These are phyloP conservation scores for Globisporangium ultimum DNA, from an alignment of 352 stramenopile species.

Conservation along the genomic window DNA sequence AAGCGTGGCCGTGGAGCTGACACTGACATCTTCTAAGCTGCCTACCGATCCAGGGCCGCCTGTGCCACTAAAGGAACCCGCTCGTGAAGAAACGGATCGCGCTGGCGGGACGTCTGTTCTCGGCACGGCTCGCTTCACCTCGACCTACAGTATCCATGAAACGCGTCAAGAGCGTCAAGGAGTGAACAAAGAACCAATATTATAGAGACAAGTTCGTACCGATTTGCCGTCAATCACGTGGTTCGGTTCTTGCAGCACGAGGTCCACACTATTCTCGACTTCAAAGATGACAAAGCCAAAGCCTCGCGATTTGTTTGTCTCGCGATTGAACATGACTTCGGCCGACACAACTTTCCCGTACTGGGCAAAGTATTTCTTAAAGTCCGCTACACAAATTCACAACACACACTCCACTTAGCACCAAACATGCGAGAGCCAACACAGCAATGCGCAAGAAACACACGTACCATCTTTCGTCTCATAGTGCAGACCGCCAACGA, in stretches of 20 bases:
- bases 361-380: conserved; percentile 91
- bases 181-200: not conserved
- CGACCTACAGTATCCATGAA: conserved; percentile 27
- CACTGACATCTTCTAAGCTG: conserved; percentile 62
- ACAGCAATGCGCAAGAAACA: not conserved
- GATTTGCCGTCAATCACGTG: conserved; percentile 92
- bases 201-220: conserved; percentile 18
- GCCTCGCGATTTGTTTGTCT: conserved; percentile 92
- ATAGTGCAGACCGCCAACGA: conserved; percentile 91
- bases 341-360: conserved; percentile 91
- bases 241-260: conserved; percentile 83
- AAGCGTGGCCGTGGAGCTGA: conserved; percentile 48
- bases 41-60: conserved; percentile 67
- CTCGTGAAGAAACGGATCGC: conserved; percentile 68
- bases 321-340: conserved; percentile 94
- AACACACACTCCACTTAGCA: not conserved
- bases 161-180: not conserved
- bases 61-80: conserved; percentile 75
- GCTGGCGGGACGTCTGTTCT: conserved; percentile 77
- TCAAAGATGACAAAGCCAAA: conserved; percentile 95
- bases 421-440: not conserved
- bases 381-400: conserved; percentile 54
- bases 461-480: conserved; percentile 90
- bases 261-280: conserved; percentile 78
- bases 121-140: conserved; percentile 85